phyloP scores from a whole-genome alignment of 1,139 yeast genomes.

The Hyphopichia wangnamkhiaoensis region DNA sequence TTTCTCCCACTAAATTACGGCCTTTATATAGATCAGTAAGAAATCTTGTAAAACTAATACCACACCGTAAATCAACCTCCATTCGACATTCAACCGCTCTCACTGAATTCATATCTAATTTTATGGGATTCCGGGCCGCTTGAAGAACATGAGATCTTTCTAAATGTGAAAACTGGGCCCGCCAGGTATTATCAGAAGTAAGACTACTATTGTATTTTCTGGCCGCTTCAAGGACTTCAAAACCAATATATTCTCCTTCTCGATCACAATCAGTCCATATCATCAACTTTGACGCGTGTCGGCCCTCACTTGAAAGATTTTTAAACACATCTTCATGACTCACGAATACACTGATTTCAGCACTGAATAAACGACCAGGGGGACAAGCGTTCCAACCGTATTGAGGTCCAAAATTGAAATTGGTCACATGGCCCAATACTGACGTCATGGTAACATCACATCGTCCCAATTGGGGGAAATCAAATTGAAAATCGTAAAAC shows the following conservation, averaged over 20 bases:
- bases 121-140: constrained; percentile 72
- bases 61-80: constrained; percentile 87
- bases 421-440: constrained; percentile 81
- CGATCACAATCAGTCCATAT: constrained; percentile 99
- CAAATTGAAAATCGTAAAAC: constrained; percentile 76
- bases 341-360: constrained; percentile 54
- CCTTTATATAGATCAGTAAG: constrained; percentile 53
- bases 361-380: constrained; percentile 67
- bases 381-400: constrained; percentile 69
- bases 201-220: constrained; percentile 51
- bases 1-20: constrained; percentile 21
- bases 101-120: constrained; percentile 68
- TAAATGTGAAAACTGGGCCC: constrained; percentile 87
- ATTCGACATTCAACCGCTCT: constrained; percentile 84
- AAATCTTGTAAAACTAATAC: constrained; percentile 84
- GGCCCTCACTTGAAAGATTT: constrained; percentile 72
- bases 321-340: constrained; percentile 53
- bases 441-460: constrained; percentile 91
- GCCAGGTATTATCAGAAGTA: constrained; percentile 48
- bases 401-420: constrained; percentile 64
- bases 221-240: constrained; percentile 77
- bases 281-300: constrained; percentile 63
- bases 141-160: constrained; percentile 70
- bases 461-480: constrained; percentile 57
- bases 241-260: constrained; percentile 96